Evolutionary conservation across 202 grass and related monocot genomes (phyloP).

Genomic region (Setaria viridis): DNA sequence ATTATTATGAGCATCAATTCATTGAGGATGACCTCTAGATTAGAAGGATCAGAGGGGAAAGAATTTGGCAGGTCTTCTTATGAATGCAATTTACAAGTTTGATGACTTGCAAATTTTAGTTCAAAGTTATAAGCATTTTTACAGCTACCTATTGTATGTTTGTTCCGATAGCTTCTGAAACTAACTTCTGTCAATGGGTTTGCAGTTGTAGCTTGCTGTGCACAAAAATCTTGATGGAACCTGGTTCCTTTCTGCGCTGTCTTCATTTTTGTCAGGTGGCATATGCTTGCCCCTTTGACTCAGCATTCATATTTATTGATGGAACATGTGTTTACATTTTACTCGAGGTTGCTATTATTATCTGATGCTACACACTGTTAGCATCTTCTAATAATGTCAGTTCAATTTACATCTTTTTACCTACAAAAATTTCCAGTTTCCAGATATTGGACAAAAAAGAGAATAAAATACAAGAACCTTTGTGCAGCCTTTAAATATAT

Average conservation of each 20-base stretch:
- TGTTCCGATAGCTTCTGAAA: not conserved
- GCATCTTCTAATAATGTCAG: not conserved
- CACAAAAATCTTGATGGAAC: not conserved
- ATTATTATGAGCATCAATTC: not conserved
- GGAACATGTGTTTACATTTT: not conserved
- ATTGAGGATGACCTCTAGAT: not conserved
- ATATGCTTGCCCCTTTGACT: not conserved
- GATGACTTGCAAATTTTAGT: not conserved
- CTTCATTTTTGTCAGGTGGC: constrained; percentile 18
- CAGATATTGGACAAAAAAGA: not conserved
- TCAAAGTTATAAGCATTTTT: not conserved
- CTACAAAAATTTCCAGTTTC: not conserved
- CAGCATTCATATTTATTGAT: constrained; percentile 19
- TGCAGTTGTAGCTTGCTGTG: constrained; percentile 27
- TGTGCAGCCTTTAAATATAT: not conserved
- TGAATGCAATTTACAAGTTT: not conserved
- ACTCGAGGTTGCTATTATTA: not conserved
- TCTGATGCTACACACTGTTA: not conserved
- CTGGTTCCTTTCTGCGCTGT: not conserved
- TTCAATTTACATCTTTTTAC: constrained; percentile 32
- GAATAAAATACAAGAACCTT: not conserved
- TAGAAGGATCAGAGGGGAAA: not conserved
- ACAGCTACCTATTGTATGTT: not conserved
- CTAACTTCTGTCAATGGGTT: constrained; percentile 6
- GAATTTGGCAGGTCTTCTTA: not conserved